Base-by-base conservation (phyloP, 768 basidiomycete species). In the Termitomyces sp. region DNA sequence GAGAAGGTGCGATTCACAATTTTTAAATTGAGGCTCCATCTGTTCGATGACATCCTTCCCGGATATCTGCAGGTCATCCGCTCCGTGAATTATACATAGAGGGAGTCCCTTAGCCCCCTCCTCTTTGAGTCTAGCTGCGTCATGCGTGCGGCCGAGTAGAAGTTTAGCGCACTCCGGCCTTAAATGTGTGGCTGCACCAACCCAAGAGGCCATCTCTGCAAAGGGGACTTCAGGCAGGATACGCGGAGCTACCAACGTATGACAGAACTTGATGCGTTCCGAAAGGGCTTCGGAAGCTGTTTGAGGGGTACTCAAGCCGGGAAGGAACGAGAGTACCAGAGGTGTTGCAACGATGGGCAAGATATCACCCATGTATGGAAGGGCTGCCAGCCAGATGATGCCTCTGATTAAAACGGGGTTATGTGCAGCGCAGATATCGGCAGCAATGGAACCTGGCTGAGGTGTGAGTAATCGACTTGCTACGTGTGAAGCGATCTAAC, bases 341-440 rank as follows among this genome's bases (percentile, higher is more conserved):
- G 61, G 57, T 2, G 57, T 59, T 20, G 57, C 55, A 22, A 62
- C 57, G 37, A 62, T 54, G 18, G 51, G 20, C 54, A 62, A 20
- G 26, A 62, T 15, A 29, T 62, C 61, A n/a, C 61, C 61, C 24
- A 62, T 26, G 46, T 62, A 59, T 24, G 61, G 61, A 28, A 62
- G 51, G 10, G 54, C 61, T 22, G 29, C 61, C 22, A 62, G 51
- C 57, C 57, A 59, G 26, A 62, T 53, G 54, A 59, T 54, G 22
- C 61, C 61, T 8, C 47, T 58, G 33, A 59, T 59, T 29, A 31
- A 52, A 16, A 57, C 51, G 28, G 61, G 61, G 45, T 57, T 33
- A 22, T 59, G 39, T 8, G 55, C 56, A 24, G 61, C 57, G 28
- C 58, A 62, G 20, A 62, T 59, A 28, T 62, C 61, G n/a, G 61